These are phyloP conservation scores for Candida anglica DNA, from an alignment of 805 yeast genomes.

Conservation along the genomic window DNA sequence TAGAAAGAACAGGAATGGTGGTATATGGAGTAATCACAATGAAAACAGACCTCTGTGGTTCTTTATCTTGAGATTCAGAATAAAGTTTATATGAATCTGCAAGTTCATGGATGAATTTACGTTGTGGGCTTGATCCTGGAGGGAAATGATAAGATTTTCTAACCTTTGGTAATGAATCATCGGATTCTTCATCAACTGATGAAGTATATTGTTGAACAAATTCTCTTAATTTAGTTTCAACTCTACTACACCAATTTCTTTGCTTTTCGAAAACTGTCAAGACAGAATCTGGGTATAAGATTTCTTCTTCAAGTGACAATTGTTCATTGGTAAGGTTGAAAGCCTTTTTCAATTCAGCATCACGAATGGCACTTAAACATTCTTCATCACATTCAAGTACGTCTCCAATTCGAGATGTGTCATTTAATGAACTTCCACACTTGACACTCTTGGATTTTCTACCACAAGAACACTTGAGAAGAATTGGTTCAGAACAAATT, in stretches of 20 bases:
- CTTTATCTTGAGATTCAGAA: conserved; percentile 76
- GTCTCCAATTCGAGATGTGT: conserved; percentile 30
- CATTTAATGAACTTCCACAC: conserved; percentile 52
- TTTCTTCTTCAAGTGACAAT: conserved; percentile 10
- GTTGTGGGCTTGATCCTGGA: conserved; percentile 67
- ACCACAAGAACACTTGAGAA: conserved; percentile 63
- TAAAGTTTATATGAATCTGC: conserved; percentile 56
- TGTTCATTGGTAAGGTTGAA: conserved; percentile 30
- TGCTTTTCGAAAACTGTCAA: conserved; percentile 51
- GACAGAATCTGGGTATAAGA: conserved; percentile 44
- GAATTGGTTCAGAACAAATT: conserved; percentile 50
- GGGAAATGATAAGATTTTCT: conserved; percentile 55
- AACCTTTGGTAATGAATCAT: conserved; percentile 10
- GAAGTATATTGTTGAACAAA: conserved; percentile 30
- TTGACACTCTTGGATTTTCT: conserved; percentile 40
- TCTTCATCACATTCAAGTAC: conserved; percentile 62
- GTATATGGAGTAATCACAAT: conserved; percentile 38
- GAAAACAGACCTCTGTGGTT: conserved; percentile 72
- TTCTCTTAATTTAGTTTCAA: conserved; percentile 50
- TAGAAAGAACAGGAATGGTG: conserved; percentile 38
- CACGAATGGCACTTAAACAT: conserved; percentile 61
- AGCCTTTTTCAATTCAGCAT: conserved; percentile 59
- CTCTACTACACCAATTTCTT: conserved; percentile 60
- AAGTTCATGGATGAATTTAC: conserved; percentile 67
- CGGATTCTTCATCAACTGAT: conserved; percentile 1